phyloP scores from a whole-genome alignment of 2,329 filamentous ascomycete species.

The Purpureocillium takamizusanense region DNA sequence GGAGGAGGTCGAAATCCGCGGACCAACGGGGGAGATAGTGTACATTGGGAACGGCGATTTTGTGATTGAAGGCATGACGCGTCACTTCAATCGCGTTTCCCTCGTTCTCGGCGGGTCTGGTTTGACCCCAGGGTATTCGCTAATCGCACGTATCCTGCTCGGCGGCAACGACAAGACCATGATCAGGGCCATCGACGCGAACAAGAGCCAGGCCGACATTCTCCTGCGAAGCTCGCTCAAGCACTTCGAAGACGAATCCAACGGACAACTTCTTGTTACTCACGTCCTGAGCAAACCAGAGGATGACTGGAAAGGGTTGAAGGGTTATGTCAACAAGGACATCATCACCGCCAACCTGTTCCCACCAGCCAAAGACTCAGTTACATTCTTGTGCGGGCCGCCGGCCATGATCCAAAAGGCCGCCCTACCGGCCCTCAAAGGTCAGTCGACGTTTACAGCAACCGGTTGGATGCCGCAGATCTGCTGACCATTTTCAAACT shows the following conservation, averaged over 20 bases:
- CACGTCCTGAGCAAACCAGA: constrained; percentile 37
- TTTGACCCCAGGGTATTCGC: constrained; percentile 41
- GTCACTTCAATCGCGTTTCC: constrained; percentile 32
- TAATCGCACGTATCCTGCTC: constrained; percentile 33
- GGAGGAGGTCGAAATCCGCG: constrained; percentile 40
- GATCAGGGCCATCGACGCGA: constrained; percentile 36
- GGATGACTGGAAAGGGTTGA: constrained; percentile 34
- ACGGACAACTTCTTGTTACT: constrained; percentile 30
- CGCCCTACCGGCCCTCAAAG: constrained; percentile 35
- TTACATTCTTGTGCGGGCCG: constrained; percentile 39
- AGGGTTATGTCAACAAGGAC: constrained; percentile 31
- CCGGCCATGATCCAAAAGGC: constrained; percentile 41
- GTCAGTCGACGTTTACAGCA: constrained; percentile 6
- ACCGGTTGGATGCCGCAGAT: background rate
- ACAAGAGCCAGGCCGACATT: constrained; percentile 37
- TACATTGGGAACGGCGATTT: constrained; percentile 39
- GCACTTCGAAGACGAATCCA: constrained; percentile 23
- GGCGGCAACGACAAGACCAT: constrained; percentile 23
- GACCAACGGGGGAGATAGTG: constrained; percentile 39
- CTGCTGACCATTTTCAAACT: background rate
- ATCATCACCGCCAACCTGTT: constrained; percentile 31
- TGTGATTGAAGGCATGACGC: constrained; percentile 29
- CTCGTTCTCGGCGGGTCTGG: constrained; percentile 42
- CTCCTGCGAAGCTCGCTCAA: constrained; percentile 33
- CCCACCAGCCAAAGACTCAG: constrained; percentile 26